Conservation (phyloP, 345 rosid genomes). For the Cardamine chenopodiifolia region DNA sequence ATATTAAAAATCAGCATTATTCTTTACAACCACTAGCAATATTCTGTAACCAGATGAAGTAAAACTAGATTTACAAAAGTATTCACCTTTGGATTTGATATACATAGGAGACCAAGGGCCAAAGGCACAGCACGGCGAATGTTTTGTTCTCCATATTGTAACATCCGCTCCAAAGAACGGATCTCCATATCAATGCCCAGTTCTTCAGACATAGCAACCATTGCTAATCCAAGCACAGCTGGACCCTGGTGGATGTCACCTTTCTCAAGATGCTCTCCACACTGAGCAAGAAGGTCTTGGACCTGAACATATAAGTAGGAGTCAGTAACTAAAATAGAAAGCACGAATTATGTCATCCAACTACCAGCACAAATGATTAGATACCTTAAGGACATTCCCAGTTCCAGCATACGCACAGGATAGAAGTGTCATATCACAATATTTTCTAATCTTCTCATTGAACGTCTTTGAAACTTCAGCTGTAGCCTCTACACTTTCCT, state of each 20-base stretch:
- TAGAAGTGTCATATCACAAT: constrained; percentile 86
- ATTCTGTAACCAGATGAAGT: constrained; percentile 9
- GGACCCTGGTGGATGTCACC: constrained; percentile 95
- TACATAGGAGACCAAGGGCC: constrained; percentile 95
- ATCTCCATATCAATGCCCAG: constrained; percentile 96
- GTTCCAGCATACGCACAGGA: constrained; percentile 99
- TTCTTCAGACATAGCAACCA: constrained; percentile 99
- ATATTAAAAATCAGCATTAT: constrained; percentile 5
- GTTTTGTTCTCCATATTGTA: constrained; percentile 94
- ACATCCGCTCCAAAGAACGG: constrained; percentile 88
- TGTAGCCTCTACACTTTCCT: constrained; percentile 95
- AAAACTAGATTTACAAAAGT: constrained; percentile 17
- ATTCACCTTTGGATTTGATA: constrained; percentile 93
- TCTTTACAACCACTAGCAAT: constrained; percentile 1
- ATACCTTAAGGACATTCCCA: constrained; percentile 96
- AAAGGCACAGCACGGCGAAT: constrained; percentile 92
- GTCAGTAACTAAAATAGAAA: constrained; percentile 21
- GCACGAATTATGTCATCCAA: constrained; percentile 11
- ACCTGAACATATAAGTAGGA: constrained; percentile 53
- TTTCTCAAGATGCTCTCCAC: constrained; percentile 92
- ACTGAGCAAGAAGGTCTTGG: constrained; percentile 89
- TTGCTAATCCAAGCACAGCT: constrained; percentile 96
- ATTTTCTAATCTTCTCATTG: constrained; percentile 84
- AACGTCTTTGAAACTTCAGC: constrained; percentile 96
- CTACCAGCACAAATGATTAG: constrained; percentile 17